Percentiles rank a stretch among this genome's conserved stretches.
These are phyloP conservation scores for Moringa oleifera DNA, from an alignment of 345 rosid species.

Conservation along the genomic window DNA sequence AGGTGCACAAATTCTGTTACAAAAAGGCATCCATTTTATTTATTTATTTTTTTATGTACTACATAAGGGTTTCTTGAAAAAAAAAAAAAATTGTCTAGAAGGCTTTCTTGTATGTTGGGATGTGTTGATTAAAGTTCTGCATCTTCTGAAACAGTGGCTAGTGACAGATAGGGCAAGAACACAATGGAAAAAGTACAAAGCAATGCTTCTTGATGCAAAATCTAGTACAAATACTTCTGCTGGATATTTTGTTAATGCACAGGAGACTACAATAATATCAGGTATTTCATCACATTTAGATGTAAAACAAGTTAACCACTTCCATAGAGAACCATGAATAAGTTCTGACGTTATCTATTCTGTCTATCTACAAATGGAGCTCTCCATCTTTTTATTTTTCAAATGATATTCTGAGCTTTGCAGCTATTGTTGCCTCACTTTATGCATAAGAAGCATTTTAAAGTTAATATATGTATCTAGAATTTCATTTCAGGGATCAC, in stretches of 20 bases:
- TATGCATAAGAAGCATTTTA: no score
- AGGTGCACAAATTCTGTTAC: slow-evolving; percentile 33
- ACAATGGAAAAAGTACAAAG: slow-evolving; percentile 70
- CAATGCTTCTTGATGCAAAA: slow-evolving; percentile 58
- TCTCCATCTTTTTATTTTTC: no score
- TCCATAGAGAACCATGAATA: slow-evolving; percentile 1
- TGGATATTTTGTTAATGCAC: slow-evolving; percentile 14
- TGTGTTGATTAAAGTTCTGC: not conserved
- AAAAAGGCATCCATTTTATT: not conserved
- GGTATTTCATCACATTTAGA: slow-evolving; percentile 19
- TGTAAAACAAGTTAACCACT: not conserved
- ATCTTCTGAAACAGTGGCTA: slow-evolving; percentile 59
- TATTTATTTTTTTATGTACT: not conserved
- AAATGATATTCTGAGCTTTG: no score
- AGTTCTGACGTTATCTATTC: not conserved
- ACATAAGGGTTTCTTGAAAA: not conserved
- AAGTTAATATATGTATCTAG: no score
- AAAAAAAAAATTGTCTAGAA: not conserved
- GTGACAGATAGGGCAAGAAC: slow-evolving; percentile 70
- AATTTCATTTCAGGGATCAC: no score
- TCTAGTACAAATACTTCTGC: slow-evolving; percentile 19
- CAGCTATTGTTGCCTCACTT: no score
- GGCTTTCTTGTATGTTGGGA: slow-evolving; percentile 1
- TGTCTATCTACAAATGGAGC: not conserved
- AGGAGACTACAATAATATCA: slow-evolving; percentile 19